Evolutionary conservation across 2,329 filamentous ascomycete species (phyloP).

Genomic region (Fusarium verrucosum): DNA sequence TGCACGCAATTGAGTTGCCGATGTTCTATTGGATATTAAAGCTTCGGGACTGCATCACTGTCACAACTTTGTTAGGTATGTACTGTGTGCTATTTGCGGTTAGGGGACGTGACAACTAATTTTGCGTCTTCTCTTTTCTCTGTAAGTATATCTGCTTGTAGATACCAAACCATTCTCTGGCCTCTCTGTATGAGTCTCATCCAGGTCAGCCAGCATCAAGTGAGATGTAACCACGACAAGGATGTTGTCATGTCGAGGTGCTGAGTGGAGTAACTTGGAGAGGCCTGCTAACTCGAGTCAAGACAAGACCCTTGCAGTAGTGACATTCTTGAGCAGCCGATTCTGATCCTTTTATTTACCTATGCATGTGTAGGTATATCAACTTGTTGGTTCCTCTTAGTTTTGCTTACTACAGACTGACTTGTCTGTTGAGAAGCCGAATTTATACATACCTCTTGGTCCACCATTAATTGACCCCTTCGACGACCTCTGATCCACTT

Average conservation of each 20-base stretch:
- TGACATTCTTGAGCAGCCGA: not conserved
- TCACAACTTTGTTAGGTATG: too few relatives aligned
- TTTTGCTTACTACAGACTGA: not conserved
- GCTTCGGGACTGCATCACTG: conserved; percentile 32
- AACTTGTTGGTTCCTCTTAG: not conserved
- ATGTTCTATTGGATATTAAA: conserved; percentile 28
- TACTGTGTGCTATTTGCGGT: not conserved
- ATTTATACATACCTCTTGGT: not conserved
- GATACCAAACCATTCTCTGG: too few relatives aligned
- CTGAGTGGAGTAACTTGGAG: conserved; percentile 1
- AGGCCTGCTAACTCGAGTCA: not conserved
- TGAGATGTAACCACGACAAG: not conserved
- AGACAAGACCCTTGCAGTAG: not conserved
- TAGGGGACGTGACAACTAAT: not conserved
- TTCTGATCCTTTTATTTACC: conserved; percentile 1
- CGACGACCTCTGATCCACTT: not conserved
- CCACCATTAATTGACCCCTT: not conserved
- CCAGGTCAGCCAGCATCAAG: not conserved
- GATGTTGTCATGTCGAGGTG: not conserved
- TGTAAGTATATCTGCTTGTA: not conserved
- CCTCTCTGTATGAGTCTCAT: not conserved
- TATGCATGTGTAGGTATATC: not conserved
- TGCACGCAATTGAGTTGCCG: conserved; percentile 10
- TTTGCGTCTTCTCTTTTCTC: not conserved
- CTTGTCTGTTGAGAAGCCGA: not conserved